phyloP scores from a whole-genome alignment of 345 rosid genomes.

The Nasturtium officinale region DNA sequence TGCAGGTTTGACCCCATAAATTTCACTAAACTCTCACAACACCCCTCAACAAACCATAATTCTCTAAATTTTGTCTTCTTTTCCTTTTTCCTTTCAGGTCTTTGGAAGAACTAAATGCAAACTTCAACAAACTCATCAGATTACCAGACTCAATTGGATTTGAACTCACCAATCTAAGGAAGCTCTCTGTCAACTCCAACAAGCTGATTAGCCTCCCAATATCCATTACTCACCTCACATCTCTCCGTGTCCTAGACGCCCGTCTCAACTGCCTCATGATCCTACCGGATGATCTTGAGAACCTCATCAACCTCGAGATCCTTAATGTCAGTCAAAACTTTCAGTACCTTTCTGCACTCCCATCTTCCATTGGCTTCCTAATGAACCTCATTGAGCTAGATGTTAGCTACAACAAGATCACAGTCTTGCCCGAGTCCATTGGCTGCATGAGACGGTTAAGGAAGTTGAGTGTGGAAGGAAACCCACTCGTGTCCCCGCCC shows the following conservation, averaged over 20 bases:
- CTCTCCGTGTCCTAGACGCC: conserved; percentile 61
- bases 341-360: conserved; percentile 62
- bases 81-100: conserved; percentile 45
- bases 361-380: conserved; percentile 54
- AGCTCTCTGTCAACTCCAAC: conserved; percentile 76
- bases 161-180: conserved; percentile 67
- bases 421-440: conserved; percentile 65
- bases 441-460: conserved; percentile 73
- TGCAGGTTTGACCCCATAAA: conserved; percentile 61
- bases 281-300: conserved; percentile 79
- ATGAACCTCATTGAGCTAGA: conserved; percentile 73
- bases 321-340: conserved; percentile 88
- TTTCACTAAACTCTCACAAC: conserved; percentile 14
- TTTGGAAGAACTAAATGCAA: conserved; percentile 79
- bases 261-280: conserved; percentile 78
- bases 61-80: background rate
- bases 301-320: conserved; percentile 64
- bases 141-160: conserved; percentile 78
- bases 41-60: conserved; percentile 10
- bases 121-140: conserved; percentile 77
- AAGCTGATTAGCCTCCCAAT: conserved; percentile 64
- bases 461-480: conserved; percentile 74
- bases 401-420: conserved; percentile 76
- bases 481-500: conserved; percentile 78
- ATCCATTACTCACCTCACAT: conserved; percentile 68